A percentile compares a stretch with the other conserved stretches of the same genome.
These are phyloP conservation scores for Candida vaughaniae DNA, from an alignment of 805 yeast species.

Conservation along the genomic window DNA sequence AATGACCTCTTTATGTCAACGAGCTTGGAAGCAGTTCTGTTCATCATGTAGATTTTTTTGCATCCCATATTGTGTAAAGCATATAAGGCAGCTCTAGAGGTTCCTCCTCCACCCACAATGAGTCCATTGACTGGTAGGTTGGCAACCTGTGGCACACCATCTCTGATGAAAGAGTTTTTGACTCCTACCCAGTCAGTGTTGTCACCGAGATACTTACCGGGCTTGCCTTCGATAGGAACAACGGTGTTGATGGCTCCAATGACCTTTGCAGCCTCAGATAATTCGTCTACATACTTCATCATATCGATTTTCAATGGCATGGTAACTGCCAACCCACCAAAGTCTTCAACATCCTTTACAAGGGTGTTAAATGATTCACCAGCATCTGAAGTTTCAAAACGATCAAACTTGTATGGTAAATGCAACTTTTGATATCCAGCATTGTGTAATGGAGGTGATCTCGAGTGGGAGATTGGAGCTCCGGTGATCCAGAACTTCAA, in stretches of 20 bases:
- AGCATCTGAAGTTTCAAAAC: conserved; percentile 68
- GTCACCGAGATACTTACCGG: conserved; percentile 63
- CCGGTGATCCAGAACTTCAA: conserved; percentile 77
- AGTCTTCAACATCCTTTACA: conserved; percentile 41
- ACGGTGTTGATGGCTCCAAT: conserved; percentile 96
- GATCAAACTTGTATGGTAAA: conserved; percentile 68
- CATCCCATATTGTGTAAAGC: conserved; percentile 84
- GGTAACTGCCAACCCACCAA: conserved; percentile 96
- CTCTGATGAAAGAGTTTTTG: conserved; percentile 57
- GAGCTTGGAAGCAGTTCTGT: conserved; percentile 73
- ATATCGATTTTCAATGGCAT: conserved; percentile 89
- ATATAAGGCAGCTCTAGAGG: conserved; percentile 90
- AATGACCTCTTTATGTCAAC: conserved; percentile 57
- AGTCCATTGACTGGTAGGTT: conserved; percentile 54
- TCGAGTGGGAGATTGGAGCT: conserved; percentile 77
- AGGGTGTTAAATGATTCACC: conserved; percentile 53
- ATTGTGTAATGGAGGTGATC: conserved; percentile 85
- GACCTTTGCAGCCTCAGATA: conserved; percentile 72
- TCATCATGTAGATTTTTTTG: conserved; percentile 68
- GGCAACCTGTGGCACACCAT: conserved; percentile 55
- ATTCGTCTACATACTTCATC: conserved; percentile 59
- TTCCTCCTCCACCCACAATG: conserved; percentile 96
- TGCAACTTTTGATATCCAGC: conserved; percentile 74
- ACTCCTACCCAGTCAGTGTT: conserved; percentile 98
- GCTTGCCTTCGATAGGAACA: conserved; percentile 35